Evolutionary conservation across 1,284 basidiomycete genomes (phyloP).

Genomic region (Golubevia pallescens): DNA sequence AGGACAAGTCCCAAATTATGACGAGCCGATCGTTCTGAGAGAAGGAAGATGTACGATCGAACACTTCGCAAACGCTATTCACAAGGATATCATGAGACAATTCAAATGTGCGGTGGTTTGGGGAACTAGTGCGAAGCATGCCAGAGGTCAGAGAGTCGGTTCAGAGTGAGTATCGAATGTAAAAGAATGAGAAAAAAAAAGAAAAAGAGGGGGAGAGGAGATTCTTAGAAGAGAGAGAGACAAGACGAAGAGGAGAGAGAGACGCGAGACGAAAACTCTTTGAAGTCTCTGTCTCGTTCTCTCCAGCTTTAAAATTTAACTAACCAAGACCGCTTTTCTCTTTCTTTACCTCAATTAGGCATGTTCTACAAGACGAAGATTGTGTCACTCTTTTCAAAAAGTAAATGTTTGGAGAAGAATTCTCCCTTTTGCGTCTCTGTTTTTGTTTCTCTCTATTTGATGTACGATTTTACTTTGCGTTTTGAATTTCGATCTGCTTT

Average conservation of each 20-base stretch:
- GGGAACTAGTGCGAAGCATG: conserved; percentile 93
- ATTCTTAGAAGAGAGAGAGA: too few species aligned
- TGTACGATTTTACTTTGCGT: too few species aligned
- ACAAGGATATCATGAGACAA: conserved; percentile 90
- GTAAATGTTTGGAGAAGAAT: conserved; percentile 2
- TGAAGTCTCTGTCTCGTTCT: too few species aligned
- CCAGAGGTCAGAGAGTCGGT: conserved; percentile 94
- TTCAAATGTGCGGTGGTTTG: conserved; percentile 84
- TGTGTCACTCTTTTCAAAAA: conserved; percentile 24
- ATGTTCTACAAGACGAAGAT: conserved; percentile 14
- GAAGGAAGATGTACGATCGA: conserved; percentile 73
- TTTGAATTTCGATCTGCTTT: too few species aligned
- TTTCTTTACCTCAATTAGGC: not conserved
- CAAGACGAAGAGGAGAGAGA: too few species aligned
- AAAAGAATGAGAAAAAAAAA: conserved; percentile 23
- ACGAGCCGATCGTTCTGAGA: conserved; percentile 72
- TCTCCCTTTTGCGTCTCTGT: too few species aligned
- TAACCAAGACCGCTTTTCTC: not conserved
- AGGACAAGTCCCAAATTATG: conserved; percentile 87
- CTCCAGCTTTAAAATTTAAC: not conserved
- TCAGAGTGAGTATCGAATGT: conserved; percentile 42
- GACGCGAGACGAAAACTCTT: too few species aligned
- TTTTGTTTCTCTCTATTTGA: too few species aligned
- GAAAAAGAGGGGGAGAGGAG: too few species aligned
- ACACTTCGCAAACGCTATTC: conserved; percentile 78